These are phyloP conservation scores for Russula ochroleuca DNA, from an alignment of 768 basidiomycete species.

Conservation along the genomic window DNA sequence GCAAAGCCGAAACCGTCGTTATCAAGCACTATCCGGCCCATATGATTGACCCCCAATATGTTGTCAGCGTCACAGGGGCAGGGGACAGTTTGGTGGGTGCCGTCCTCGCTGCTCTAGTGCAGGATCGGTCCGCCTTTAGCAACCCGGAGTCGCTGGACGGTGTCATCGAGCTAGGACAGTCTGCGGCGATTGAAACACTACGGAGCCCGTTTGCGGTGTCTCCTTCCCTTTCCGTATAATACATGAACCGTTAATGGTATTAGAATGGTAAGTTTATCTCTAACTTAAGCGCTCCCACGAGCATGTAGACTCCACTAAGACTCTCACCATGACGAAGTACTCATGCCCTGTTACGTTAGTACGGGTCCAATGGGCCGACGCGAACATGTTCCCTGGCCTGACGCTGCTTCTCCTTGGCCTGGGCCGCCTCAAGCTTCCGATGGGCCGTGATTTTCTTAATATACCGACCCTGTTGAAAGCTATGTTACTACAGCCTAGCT, in stretches of 20 bases:
- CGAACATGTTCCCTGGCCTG: slow-evolving; percentile 51
- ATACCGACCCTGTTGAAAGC: slow-evolving; percentile 46
- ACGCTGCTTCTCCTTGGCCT: slow-evolving; percentile 49
- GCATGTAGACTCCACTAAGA: neutral
- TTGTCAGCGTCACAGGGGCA: slow-evolving; percentile 82
- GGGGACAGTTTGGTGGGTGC: slow-evolving; percentile 89
- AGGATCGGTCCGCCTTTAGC: slow-evolving; percentile 43
- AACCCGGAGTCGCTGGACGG: slow-evolving; percentile 42
- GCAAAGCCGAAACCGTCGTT: slow-evolving; percentile 47
- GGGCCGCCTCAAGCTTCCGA: slow-evolving; percentile 35
- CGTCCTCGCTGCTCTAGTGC: slow-evolving; percentile 58
- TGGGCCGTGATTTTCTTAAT: slow-evolving; percentile 47
- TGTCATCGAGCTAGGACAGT: slow-evolving; percentile 55
- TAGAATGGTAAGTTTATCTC: neutral
- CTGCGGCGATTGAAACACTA: slow-evolving; percentile 58
- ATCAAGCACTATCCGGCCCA: slow-evolving; percentile 72
- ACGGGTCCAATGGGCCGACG: slow-evolving; percentile 50
- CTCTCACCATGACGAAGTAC: neutral
- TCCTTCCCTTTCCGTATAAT: slow-evolving; percentile 45
- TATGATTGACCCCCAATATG: slow-evolving; percentile 32
- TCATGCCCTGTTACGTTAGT: slow-evolving; percentile 13
- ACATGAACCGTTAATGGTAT: slow-evolving; percentile 20
- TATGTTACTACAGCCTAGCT: neutral
- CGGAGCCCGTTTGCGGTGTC: slow-evolving; percentile 60
- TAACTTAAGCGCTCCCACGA: neutral